Percentiles rank a stretch among this genome's conserved stretches.
Conservation (phyloP, 345 rosid species). For the Euphorbia pulcherrima region DNA sequence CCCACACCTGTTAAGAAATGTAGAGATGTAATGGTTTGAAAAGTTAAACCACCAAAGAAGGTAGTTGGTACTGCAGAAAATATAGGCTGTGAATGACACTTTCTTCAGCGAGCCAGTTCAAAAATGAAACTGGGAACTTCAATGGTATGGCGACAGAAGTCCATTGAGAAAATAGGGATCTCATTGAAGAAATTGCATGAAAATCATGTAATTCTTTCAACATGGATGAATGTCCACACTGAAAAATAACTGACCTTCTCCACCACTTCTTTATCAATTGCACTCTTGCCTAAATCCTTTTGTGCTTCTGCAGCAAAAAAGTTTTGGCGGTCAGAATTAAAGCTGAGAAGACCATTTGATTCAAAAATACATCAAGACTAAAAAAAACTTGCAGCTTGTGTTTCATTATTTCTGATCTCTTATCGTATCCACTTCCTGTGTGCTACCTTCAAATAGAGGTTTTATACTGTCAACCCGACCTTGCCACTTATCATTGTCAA, state of each 20-base stretch:
- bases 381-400: background rate
- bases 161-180: background rate
- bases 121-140: background rate
- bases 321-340: background rate
- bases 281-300: slow-evolving; percentile 54
- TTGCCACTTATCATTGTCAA: slow-evolving; percentile 75
- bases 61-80: slow-evolving; percentile 9
- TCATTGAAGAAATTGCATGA: background rate
- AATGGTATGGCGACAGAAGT: background rate
- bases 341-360: background rate
- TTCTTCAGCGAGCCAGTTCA: slow-evolving; percentile 2
- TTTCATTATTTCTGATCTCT: background rate
- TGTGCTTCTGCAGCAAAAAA: slow-evolving; percentile 52
- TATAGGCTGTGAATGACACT: background rate
- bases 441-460: slow-evolving; percentile 78
- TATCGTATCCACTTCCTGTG: background rate
- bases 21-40: slow-evolving; percentile 10
- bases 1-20: slow-evolving; percentile 62
- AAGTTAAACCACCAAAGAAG: background rate
- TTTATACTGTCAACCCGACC: slow-evolving; percentile 74
- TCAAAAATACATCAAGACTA: background rate
- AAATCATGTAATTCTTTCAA: background rate
- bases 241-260: slow-evolving; percentile 49
- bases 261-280: slow-evolving; percentile 73
- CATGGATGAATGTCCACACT: background rate